phyloP scores from a whole-genome alignment of 768 basidiomycete genomes.

The Tylopilus vinaceipallidus region DNA sequence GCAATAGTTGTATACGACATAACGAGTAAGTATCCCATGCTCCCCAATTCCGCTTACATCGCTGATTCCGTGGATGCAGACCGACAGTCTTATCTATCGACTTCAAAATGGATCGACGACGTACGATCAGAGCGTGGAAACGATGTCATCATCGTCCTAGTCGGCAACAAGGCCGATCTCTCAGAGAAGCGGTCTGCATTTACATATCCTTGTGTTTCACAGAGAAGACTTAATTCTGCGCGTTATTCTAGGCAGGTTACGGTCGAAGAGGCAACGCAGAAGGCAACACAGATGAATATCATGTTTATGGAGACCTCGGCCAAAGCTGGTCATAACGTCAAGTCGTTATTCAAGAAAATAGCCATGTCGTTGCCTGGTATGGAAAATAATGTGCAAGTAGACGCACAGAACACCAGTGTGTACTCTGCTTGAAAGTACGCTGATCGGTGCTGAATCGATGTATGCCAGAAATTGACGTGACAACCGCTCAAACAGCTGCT shows the following conservation, averaged over 20 bases:
- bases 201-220: neutral
- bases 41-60: constrained; percentile 1
- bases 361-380: constrained; percentile 97
- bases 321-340: constrained; percentile 99
- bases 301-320: constrained; percentile 99
- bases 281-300: constrained; percentile 85
- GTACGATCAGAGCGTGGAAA: constrained; percentile 95
- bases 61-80: constrained; percentile 45
- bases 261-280: constrained; percentile 91
- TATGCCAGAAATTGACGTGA: constrained; percentile 85
- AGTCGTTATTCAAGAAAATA: constrained; percentile 98
- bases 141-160: constrained; percentile 97
- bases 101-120: constrained; percentile 99
- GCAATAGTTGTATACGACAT: constrained; percentile 99
- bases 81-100: constrained; percentile 97
- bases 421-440: constrained; percentile 1
- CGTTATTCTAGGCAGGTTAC: constrained; percentile 86
- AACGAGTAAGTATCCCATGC: constrained; percentile 65
- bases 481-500: constrained; percentile 60
- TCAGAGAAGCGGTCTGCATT: constrained; percentile 90
- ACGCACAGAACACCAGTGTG: constrained; percentile 51
- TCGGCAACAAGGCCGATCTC: constrained; percentile 98
- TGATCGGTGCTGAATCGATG: constrained; percentile 4
- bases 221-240: constrained; percentile 10
- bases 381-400: constrained; percentile 73